Base-by-base conservation (phyloP, 169 alveolate genomes). In the Miamiensis avidus region DNA sequence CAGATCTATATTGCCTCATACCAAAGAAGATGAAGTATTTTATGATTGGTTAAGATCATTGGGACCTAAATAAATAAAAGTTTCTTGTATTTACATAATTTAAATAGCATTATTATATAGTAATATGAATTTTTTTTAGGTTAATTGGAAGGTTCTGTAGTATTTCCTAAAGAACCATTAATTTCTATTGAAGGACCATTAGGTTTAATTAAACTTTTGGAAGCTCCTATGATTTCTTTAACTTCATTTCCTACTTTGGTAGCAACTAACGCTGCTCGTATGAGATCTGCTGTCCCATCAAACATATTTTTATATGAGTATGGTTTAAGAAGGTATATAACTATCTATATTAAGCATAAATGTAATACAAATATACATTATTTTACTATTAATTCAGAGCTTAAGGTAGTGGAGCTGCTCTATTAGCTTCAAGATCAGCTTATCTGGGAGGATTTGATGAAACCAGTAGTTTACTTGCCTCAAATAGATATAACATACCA, bases 341-440 rank as follows among this genome's bases (percentile, higher is more conserved):
- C 20, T 49, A 49, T 20, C 4, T 11, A 49, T 11, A 49, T 11
- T 11, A 49, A 11, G 4, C 4, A 49, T 11, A 11, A 49, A 49
- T 11, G 20, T 49, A 11, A 49, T 49, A 49, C 4, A 49, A 49
- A 49, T 11, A 11, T 49, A 11, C 69, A 49, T 49, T 49, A 49
- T 49, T 49, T 49, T 11, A 49, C 4, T 20, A 11, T 49, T 49
- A 49, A 11, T 49, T 49, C 20, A 49, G 98, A 79, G 98, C 98
- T 31, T 91, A 96, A 89, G 98, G 99, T 25, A 98, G 98, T 16
- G 97, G 97, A 88, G 99, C 98, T 11, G 98, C 97, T 25, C 73
- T 97, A 79, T 89, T 97, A 30, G 98, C 98, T 31, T 89, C 95
- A 25, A 93, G 96, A 69, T 97, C 96, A 84, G 74, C 97, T 0